Percentiles rank a stretch among this genome's conserved stretches.
These are phyloP conservation scores for Histomonas meleagridis DNA, from an alignment of 208 protist species.

Conservation along the genomic window DNA sequence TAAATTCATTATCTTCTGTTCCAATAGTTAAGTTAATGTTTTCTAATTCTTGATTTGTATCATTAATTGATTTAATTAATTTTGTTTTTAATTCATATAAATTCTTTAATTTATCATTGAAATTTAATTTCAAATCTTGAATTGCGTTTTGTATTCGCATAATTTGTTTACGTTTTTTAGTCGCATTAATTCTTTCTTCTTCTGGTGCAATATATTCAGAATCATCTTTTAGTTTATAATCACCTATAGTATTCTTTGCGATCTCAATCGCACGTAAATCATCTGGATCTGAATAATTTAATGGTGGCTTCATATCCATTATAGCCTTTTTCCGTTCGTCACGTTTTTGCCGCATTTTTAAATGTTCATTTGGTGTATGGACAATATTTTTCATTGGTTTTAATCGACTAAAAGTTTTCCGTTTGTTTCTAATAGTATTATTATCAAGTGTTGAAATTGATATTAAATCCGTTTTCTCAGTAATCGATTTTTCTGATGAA, in stretches of 20 bases:
- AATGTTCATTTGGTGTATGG: constrained; percentile 23
- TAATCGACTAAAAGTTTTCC: background rate
- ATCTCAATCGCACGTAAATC: constrained; percentile 57
- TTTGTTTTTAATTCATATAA: constrained; percentile 68
- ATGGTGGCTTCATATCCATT: constrained; percentile 58
- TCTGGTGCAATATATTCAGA: constrained; percentile 66
- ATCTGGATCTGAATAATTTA: constrained; percentile 61
- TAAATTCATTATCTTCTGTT: constrained; percentile 42
- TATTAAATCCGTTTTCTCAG: no score
- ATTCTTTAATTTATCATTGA: constrained; percentile 71
- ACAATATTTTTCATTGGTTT: constrained; percentile 1
- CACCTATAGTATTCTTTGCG: constrained; percentile 68
- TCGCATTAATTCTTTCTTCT: constrained; percentile 68
- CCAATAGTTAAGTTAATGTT: background rate
- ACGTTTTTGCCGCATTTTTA: background rate
- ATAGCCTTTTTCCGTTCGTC: background rate
- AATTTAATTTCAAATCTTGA: constrained; percentile 62
- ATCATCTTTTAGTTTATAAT: constrained; percentile 74
- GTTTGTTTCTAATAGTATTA: background rate
- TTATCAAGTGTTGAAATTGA: no score
- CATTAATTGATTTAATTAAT: constrained; percentile 60
- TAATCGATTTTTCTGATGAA: background rate
- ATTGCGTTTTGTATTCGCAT: constrained; percentile 69
- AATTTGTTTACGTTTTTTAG: constrained; percentile 74
- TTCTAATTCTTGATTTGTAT: background rate